Base-by-base conservation (phyloP, 148 eudicot genomes). In the Amaranthus cruentus region DNA sequence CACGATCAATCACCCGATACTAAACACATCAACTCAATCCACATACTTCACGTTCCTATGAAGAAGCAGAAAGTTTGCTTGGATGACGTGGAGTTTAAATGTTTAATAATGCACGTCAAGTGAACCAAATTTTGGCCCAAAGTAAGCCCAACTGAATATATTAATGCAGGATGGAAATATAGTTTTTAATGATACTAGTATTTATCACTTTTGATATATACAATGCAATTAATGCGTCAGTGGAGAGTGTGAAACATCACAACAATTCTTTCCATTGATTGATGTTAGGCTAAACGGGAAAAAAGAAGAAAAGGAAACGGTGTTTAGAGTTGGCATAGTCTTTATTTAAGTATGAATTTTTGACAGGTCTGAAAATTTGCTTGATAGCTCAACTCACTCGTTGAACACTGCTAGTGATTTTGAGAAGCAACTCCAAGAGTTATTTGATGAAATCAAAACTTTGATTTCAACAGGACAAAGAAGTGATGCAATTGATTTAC, bases 401-500 rank as follows among this genome's bases (percentile, higher is more conserved):
- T 73, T 64, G 69, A 79, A 77, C 74, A 76, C 80, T 82, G 84
- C 78, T 66, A 80, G 62, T 60, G 87, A 86, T 84, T 82, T 93
- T 79, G 87, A 90, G 81, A 78, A 69, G 70, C 91, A 86, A 62
- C 88, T 93, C 65, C 82, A 89, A 72, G 92, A 85, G 77, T 82
- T 93, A 76, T 89, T 93, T 87, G 80, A 85, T 62, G 94, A 93
- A 86, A 85, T 90, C 77, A 90, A 90, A 85, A 77, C 76, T 71
- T 74, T 90, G 90, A 84, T 93, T 67, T 81, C 74, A 77, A 70
- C 76, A 62, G 96, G 98, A 59, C 87, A 87, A 80, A 77, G 72
- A 78, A 78, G 68, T 78, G 94, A 89, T 81, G 98, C 92, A 3
- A 18, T 75, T 63, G 79, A 86, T 81, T 81, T 93, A 72, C 96